These are phyloP conservation scores for Phoma herbarum DNA, from an alignment of 2,329 filamentous ascomycete genomes.

Conservation along the genomic window DNA sequence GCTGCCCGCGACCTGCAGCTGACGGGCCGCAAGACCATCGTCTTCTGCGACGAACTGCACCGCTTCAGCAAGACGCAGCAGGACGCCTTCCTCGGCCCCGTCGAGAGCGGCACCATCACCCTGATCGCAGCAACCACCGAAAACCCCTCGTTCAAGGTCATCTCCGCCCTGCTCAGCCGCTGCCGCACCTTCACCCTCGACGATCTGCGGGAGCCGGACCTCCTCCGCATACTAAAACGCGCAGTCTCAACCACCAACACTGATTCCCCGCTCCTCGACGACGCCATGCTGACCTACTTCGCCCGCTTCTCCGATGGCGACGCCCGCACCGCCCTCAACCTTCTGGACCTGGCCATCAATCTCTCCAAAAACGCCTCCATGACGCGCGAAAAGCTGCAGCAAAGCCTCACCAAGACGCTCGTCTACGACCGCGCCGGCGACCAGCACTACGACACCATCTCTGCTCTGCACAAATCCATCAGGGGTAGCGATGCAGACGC, in stretches of 20 bases:
- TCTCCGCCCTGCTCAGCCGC: constrained; percentile 83
- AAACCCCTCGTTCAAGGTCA: constrained; percentile 94
- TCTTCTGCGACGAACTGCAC: constrained; percentile 98
- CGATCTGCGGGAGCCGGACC: constrained; percentile 75
- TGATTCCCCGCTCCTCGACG: constrained; percentile 71
- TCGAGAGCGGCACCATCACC: constrained; percentile 89
- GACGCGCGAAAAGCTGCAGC: constrained; percentile 80
- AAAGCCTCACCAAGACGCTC: constrained; percentile 85
- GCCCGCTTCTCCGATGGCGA: constrained; percentile 90
- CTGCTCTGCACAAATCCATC: constrained; percentile 94
- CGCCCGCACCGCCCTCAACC: constrained; percentile 88
- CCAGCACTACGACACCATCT: constrained; percentile 97
- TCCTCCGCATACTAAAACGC: constrained; percentile 77
- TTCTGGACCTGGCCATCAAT: constrained; percentile 87
- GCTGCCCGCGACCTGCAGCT: constrained; percentile 80
- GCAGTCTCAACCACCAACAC: constrained; percentile 70
- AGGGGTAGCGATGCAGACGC: constrained; percentile 88
- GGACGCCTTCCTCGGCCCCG: constrained; percentile 91
- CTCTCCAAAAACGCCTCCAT: constrained; percentile 71
- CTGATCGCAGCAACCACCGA: constrained; percentile 96
- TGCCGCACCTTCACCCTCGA: constrained; percentile 90
- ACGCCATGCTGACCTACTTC: constrained; percentile 81
- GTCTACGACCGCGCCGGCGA: constrained; percentile 96
- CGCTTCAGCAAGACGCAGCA: constrained; percentile 91
- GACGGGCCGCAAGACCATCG: constrained; percentile 89